Conservation (phyloP, 805 yeast genomes). For the Schwanniomyces pseudopolymorphus region DNA sequence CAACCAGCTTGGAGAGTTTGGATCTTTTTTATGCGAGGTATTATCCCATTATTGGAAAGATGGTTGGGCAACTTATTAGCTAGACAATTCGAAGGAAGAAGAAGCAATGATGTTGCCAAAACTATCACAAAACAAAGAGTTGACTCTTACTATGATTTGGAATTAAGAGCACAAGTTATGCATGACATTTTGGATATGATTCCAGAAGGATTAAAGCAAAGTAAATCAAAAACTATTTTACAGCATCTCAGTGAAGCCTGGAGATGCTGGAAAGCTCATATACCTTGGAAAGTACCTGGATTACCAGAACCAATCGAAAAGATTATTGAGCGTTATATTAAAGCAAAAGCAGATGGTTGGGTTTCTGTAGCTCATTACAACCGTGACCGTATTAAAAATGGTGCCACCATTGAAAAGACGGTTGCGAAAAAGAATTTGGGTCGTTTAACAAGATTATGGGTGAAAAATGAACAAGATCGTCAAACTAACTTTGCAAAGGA, state of each 20-base stretch:
- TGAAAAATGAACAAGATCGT: conserved; percentile 86
- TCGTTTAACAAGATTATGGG: conserved; percentile 86
- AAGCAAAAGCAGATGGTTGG: conserved; percentile 98
- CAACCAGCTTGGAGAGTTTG: conserved; percentile 99
- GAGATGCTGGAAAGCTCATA: conserved; percentile 99
- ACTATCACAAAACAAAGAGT: conserved; percentile 94
- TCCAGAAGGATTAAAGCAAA: conserved; percentile 89
- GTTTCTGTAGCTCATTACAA: conserved; percentile 88
- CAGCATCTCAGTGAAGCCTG: conserved; percentile 98
- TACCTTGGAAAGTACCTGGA: conserved; percentile 98
- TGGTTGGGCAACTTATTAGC: conserved; percentile 92
- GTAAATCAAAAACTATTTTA: conserved; percentile 78
- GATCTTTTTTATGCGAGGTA: conserved; percentile 89
- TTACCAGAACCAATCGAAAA: conserved; percentile 86
- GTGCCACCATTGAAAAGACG: conserved; percentile 92
- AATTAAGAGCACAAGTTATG: conserved; percentile 90
- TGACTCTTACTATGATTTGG: conserved; percentile 92
- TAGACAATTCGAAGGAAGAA: conserved; percentile 94
- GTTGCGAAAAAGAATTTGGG: conserved; percentile 93
- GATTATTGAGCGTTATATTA: conserved; percentile 83
- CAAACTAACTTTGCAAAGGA: conserved; percentile 76
- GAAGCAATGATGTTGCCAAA: conserved; percentile 86
- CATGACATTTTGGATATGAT: conserved; percentile 96
- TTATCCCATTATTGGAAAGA: conserved; percentile 85
- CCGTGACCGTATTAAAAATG: conserved; percentile 82